Conservation (phyloP, 768 basidiomycete species). For the Rickenella mellea region DNA sequence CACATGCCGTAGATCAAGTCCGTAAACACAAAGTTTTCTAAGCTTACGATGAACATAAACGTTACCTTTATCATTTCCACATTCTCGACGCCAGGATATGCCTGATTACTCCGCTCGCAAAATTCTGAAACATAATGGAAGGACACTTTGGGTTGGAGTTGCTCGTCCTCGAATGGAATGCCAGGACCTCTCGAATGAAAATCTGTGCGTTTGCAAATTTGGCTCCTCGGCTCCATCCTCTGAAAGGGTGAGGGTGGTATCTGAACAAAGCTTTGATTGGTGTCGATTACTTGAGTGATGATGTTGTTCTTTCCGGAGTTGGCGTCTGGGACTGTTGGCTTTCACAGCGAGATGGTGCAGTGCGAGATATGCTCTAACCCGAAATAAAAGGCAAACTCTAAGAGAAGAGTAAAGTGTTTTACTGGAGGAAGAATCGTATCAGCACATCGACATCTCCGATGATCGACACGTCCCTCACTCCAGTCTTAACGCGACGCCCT, state of each 20-base stretch:
- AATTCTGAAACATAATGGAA: slow-evolving; percentile 32
- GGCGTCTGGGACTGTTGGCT: slow-evolving; percentile 59
- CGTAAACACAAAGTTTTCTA: slow-evolving; percentile 1
- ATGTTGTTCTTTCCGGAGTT: slow-evolving; percentile 35
- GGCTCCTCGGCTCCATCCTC: slow-evolving; percentile 62
- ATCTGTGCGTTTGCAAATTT: slow-evolving; percentile 74
- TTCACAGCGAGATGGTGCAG: slow-evolving; percentile 72
- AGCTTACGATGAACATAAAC: slow-evolving; percentile 4
- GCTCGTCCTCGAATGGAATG: too few species aligned
- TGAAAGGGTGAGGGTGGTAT: slow-evolving; percentile 36
- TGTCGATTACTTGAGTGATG: too few species aligned
- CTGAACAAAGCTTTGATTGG: too few species aligned
- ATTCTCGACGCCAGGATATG: slow-evolving; percentile 56
- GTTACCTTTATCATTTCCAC: slow-evolving; percentile 71
- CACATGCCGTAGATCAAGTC: slow-evolving; percentile 49
- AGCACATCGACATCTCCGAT: slow-evolving; percentile 46
- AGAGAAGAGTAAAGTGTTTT: neutral
- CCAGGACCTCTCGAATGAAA: slow-evolving; percentile 70
- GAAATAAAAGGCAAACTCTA: slow-evolving; percentile 22
- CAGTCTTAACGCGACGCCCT: slow-evolving; percentile 25
- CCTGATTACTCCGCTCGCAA: slow-evolving; percentile 61
- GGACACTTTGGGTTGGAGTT: too few species aligned
- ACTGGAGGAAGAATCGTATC: slow-evolving; percentile 33
- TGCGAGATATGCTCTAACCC: slow-evolving; percentile 71
- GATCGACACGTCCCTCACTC: slow-evolving; percentile 45